phyloP scores from a whole-genome alignment of 2,329 filamentous ascomycete genomes.

The Penicillium oxalicum region DNA sequence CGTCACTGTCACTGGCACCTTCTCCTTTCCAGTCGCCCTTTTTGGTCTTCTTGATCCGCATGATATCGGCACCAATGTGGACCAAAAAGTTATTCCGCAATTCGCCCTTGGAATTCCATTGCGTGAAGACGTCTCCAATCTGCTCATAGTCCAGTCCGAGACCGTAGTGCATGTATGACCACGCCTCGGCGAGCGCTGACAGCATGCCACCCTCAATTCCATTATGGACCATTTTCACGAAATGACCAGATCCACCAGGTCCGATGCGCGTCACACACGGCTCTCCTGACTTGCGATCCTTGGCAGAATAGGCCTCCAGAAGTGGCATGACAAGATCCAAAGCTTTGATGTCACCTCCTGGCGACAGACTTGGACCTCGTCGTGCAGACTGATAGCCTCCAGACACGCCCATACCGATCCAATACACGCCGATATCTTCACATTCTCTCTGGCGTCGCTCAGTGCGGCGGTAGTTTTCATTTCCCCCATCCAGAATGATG shows the following conservation, averaged over 20 bases:
- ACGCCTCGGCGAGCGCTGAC: slow-evolving; percentile 58
- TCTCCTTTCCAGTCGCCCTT: slow-evolving; percentile 31
- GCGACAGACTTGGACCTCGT: slow-evolving; percentile 61
- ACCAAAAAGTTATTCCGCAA: slow-evolving; percentile 58
- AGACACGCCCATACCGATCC: slow-evolving; percentile 62
- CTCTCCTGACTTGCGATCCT: slow-evolving; percentile 50
- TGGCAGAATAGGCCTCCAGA: slow-evolving; percentile 56
- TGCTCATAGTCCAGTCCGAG: slow-evolving; percentile 56
- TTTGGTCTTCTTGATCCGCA: slow-evolving; percentile 45
- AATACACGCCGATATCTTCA: slow-evolving; percentile 53
- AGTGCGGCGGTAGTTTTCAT: slow-evolving; percentile 61
- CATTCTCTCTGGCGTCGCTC: slow-evolving; percentile 57
- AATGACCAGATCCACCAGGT: slow-evolving; percentile 60
- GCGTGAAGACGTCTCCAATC: slow-evolving; percentile 53
- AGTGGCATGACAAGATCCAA: slow-evolving; percentile 57
- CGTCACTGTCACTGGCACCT: slow-evolving; percentile 28
- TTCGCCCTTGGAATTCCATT: slow-evolving; percentile 57
- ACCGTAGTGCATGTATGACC: slow-evolving; percentile 55
- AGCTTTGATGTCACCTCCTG: slow-evolving; percentile 54
- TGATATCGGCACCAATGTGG: slow-evolving; percentile 58
- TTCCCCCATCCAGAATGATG: slow-evolving; percentile 63
- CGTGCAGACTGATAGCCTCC: slow-evolving; percentile 65
- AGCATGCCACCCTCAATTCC: slow-evolving; percentile 70
- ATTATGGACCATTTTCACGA: slow-evolving; percentile 72
- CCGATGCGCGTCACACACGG: slow-evolving; percentile 59